phyloP scores from a whole-genome alignment of 148 eudicot species.

The Persicaria maculosa region DNA sequence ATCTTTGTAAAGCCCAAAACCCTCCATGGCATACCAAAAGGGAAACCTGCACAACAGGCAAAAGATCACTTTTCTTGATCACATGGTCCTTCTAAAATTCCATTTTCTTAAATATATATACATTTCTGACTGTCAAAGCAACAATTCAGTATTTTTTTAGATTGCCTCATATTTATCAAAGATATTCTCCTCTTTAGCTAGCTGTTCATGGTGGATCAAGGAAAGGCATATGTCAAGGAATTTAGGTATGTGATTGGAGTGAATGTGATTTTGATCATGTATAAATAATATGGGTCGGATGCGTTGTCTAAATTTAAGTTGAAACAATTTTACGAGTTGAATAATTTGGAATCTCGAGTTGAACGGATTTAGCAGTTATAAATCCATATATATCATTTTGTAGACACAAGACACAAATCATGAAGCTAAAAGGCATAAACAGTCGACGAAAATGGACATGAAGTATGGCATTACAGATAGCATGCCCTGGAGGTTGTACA shows the following conservation, averaged over 20 bases:
- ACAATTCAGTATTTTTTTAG: not conserved
- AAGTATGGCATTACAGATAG: constrained; percentile 4
- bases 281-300: too few relatives aligned
- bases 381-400: not conserved
- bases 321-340: not conserved
- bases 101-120: not conserved
- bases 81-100: constrained; percentile 6
- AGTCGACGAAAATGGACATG: not conserved
- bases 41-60: constrained; percentile 1
- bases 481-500: not conserved
- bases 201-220: not conserved
- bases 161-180: not conserved
- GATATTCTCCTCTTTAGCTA: too few relatives aligned
- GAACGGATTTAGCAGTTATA: too few relatives aligned
- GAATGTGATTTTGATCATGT: not conserved
- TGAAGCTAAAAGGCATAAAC: not conserved
- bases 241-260: not conserved
- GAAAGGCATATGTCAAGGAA: not conserved
- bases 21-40: not conserved
- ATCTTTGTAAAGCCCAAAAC: too few relatives aligned
- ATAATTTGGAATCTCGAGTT: not conserved
- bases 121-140: constrained; percentile 1
- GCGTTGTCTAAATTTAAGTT: too few relatives aligned
- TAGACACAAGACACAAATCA: not conserved
- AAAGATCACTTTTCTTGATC: constrained; percentile 9